Evolutionary conservation across 1,284 basidiomycete genomes (phyloP).

Genomic region (Veloporphyrellus conicus): DNA sequence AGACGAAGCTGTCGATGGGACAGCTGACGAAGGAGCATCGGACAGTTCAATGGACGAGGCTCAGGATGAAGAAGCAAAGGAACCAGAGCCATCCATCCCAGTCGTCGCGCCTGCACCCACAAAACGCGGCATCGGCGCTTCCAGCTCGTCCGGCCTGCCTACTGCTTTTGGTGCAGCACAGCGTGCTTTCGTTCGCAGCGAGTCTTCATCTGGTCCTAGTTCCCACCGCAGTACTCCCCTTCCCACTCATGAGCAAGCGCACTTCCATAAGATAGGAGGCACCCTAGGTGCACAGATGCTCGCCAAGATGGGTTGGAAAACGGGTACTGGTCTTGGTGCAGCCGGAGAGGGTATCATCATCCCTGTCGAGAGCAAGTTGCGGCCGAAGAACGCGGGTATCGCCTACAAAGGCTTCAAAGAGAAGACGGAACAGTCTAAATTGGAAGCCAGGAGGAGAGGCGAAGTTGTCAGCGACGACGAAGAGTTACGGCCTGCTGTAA

Average conservation of each 20-base stretch:
- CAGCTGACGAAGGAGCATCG: constrained; percentile 30
- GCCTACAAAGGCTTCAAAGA: constrained; percentile 83
- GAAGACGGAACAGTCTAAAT: constrained; percentile 82
- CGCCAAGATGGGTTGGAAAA: constrained; percentile 91
- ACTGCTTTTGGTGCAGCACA: constrained; percentile 43
- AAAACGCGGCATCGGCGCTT: constrained; percentile 22
- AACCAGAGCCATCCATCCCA: constrained; percentile 27
- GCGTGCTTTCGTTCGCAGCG: constrained; percentile 56
- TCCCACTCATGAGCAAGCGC: constrained; percentile 61
- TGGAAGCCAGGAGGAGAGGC: constrained; percentile 73
- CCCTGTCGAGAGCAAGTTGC: constrained; percentile 80
- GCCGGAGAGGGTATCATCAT: constrained; percentile 81
- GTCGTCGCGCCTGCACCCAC: constrained; percentile 30
- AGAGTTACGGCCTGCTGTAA: constrained; percentile 45
- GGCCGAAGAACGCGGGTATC: constrained; percentile 82
- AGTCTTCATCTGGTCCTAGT: constrained; percentile 37
- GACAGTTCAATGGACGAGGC: constrained; percentile 36
- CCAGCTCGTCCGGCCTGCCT: constrained; percentile 32
- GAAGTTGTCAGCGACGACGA: constrained; percentile 76
- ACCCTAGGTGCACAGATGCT: constrained; percentile 84
- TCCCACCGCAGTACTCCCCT: constrained; percentile 51
- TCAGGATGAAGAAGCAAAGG: constrained; percentile 47
- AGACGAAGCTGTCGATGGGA: constrained; percentile 35
- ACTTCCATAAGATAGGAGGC: constrained; percentile 75
- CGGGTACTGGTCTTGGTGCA: constrained; percentile 78